phyloP scores from a whole-genome alignment of 208 protist species.

The Zelonia costaricensis region DNA sequence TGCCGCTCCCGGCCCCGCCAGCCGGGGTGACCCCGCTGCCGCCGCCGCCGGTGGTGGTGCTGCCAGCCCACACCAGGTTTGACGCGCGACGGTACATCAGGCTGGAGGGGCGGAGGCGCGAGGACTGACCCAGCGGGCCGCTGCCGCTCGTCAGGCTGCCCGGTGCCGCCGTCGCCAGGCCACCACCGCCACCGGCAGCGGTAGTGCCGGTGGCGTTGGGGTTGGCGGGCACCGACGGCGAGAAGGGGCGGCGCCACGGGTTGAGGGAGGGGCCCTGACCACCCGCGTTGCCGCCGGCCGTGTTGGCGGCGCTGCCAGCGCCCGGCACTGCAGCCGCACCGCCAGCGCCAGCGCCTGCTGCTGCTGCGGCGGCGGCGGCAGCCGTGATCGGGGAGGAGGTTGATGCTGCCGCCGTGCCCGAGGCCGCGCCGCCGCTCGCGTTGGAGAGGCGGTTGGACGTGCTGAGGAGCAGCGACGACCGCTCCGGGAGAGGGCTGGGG shows the following conservation, averaged over 20 bases:
- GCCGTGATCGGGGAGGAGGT: no score
- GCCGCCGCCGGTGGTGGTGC: not conserved
- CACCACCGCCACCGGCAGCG: not conserved
- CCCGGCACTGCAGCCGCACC: not conserved
- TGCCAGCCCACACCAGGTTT: not conserved
- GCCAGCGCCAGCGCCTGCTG: not conserved
- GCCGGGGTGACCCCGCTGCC: not conserved
- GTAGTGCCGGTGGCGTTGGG: not conserved
- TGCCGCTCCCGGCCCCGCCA: not conserved
- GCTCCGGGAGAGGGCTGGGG: not conserved
- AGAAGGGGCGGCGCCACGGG: no score
- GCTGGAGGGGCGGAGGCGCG: slow-evolving; percentile 13
- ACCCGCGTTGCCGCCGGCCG: no score
- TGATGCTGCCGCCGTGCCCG: not conserved
- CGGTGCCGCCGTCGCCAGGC: not conserved
- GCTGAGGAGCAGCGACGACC: not conserved
- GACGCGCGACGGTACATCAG: slow-evolving; percentile 17
- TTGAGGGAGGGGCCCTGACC: no score
- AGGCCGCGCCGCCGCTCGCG: not conserved
- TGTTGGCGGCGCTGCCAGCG: no score
- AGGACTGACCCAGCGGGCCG: no score
- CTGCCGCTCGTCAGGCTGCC: no score
- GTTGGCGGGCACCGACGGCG: no score
- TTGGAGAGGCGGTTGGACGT: not conserved
- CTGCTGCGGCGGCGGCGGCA: not conserved